Conservation (phyloP, 2,329 filamentous ascomycete genomes). For the Madurella mycetomatis region DNA sequence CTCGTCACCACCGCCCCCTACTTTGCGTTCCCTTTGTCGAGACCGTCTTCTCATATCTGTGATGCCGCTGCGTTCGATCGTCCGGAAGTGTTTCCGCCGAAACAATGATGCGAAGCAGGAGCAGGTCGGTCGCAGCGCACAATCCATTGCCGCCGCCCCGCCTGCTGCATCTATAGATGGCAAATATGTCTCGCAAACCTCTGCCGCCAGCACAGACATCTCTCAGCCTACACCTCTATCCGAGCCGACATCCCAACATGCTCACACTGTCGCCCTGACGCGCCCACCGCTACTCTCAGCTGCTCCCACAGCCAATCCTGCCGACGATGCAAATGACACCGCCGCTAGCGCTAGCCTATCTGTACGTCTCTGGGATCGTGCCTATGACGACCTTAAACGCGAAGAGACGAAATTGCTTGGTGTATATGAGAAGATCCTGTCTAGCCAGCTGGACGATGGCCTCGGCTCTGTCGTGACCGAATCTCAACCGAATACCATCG, state of each 20-base stretch:
- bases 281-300: neutral
- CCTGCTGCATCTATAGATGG: neutral
- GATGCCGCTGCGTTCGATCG: neutral
- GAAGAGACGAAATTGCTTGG: conserved; percentile 7
- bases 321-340: neutral
- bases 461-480: neutral
- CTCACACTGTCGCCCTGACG: neutral
- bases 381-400: conserved; percentile 5
- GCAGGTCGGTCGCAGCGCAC: neutral
- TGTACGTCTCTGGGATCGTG: conserved; percentile 4
- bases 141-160: neutral
- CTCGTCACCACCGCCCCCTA: too few relatives aligned
- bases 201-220: neutral
- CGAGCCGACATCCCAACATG: neutral
- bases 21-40: too few relatives aligned
- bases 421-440: neutral
- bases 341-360: neutral
- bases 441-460: neutral
- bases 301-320: neutral
- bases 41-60: too few relatives aligned
- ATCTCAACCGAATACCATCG: conserved; percentile 5
- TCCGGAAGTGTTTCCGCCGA: neutral
- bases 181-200: conserved; percentile 2
- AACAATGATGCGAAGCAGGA: neutral
- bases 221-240: neutral